Evolutionary conservation across 208 protist genomes (phyloP).

Genomic region (Balamuthia mandrillaris): DNA sequence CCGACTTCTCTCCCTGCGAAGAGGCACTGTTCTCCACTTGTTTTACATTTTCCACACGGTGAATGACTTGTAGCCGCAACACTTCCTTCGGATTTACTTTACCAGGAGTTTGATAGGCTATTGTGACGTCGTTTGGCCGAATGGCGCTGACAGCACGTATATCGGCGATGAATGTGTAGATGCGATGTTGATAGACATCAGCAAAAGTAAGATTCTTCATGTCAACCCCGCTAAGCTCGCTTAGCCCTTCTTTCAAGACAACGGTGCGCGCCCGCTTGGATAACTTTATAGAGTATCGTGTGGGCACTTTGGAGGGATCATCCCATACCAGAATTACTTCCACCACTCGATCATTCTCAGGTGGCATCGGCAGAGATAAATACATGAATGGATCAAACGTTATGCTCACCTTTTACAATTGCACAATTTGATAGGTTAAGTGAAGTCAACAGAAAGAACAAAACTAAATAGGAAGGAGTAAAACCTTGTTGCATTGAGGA

Average conservation of each 20-base stretch:
- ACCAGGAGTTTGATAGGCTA: not conserved
- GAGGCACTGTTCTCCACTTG: too few species aligned
- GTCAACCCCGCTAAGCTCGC: not conserved
- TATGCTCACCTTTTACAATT: slow-evolving; percentile 64
- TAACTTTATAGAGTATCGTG: not conserved
- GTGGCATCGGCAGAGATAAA: slow-evolving; percentile 65
- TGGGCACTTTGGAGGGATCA: not conserved
- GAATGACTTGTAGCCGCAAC: not conserved
- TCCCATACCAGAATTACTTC: not conserved
- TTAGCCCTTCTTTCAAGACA: not conserved
- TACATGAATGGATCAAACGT: slow-evolving; percentile 84
- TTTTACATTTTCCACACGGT: not conserved
- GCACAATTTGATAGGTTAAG: too few species aligned
- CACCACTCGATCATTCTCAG: not conserved
- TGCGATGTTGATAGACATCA: not conserved
- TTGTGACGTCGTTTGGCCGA: not conserved
- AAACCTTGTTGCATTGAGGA: not conserved
- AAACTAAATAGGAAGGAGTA: too few species aligned
- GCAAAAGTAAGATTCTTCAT: not conserved
- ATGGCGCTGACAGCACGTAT: not conserved
- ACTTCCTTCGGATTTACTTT: not conserved
- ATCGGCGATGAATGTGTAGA: not conserved
- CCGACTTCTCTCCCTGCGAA: too few species aligned
- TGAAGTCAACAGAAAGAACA: too few species aligned
- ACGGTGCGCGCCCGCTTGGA: not conserved